Conservation (phyloP, 306 rosid genomes). For the Abrus pulchellus region DNA sequence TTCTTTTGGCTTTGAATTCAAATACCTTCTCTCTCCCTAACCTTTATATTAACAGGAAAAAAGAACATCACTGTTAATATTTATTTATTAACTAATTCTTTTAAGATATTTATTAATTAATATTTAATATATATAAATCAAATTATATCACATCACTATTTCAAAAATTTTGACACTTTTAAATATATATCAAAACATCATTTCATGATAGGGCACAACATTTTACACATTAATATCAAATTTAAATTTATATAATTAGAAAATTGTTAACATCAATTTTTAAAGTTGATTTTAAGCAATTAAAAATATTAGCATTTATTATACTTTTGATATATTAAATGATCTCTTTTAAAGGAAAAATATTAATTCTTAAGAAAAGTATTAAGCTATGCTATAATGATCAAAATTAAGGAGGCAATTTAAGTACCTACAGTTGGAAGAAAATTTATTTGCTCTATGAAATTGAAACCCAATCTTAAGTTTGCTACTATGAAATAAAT, state of each 20-base stretch:
- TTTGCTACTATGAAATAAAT: not conserved
- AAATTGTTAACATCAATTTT: too few species aligned
- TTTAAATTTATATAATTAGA: not conserved
- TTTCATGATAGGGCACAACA: not conserved
- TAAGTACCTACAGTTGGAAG: not conserved
- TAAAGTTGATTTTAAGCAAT: too few species aligned
- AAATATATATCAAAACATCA: not conserved
- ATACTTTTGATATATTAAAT: too few species aligned
- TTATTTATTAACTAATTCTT: too few species aligned
- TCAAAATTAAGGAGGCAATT: not conserved
- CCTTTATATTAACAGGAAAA: not conserved
- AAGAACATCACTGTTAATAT: too few species aligned
- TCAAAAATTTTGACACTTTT: not conserved
- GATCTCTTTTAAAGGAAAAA: too few species aligned
- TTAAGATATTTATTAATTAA: too few species aligned
- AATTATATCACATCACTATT: too few species aligned
- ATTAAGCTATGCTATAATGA: not conserved
- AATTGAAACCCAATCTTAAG: not conserved
- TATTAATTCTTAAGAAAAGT: not conserved
- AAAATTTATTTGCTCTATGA: not conserved
- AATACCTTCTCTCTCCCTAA: not conserved
- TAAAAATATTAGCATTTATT: too few species aligned
- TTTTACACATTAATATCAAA: not conserved
- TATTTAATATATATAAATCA: too few species aligned
- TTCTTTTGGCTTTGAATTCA: too few species aligned